Evolutionary conservation across 176 grass and related monocot genomes (phyloP).

Genomic region (Hordeum marinum): DNA sequence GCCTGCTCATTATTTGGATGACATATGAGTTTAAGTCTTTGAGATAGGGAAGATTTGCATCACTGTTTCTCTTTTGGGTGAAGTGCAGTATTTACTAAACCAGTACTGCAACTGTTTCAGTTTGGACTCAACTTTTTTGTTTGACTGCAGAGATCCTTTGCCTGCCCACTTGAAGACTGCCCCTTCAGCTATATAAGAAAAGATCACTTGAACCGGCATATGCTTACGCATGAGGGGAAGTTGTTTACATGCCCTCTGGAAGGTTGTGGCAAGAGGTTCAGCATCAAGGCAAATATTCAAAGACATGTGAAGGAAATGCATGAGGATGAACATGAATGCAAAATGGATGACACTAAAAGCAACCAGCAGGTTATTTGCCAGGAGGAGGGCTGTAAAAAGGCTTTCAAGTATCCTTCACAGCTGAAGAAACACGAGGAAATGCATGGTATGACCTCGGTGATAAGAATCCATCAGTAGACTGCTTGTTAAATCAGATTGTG

Average conservation of each 20-base stretch:
- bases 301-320: constrained; percentile 57
- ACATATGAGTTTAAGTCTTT: neutral
- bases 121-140: neutral
- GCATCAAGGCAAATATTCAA: constrained; percentile 57
- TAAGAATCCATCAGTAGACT: neutral
- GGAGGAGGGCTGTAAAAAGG: constrained; percentile 63
- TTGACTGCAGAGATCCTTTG: constrained; percentile 41
- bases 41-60: neutral
- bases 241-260: constrained; percentile 49
- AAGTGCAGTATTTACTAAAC: neutral
- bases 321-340: constrained; percentile 24
- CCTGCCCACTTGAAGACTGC: constrained; percentile 52
- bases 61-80: neutral
- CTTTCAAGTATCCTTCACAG: constrained; percentile 60
- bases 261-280: constrained; percentile 47
- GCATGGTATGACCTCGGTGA: constrained; percentile 43
- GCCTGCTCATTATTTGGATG: neutral
- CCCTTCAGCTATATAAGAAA: constrained; percentile 57
- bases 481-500: neutral
- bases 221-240: constrained; percentile 52
- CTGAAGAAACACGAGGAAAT: constrained; percentile 67
- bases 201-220: constrained; percentile 66
- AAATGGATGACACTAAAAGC: neutral
- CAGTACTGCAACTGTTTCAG: neutral
- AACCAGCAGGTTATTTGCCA: constrained; percentile 43